Evolutionary conservation across 495 filamentous ascomycete species (phyloP).

Genomic region (Bathelium albidoporum): DNA sequence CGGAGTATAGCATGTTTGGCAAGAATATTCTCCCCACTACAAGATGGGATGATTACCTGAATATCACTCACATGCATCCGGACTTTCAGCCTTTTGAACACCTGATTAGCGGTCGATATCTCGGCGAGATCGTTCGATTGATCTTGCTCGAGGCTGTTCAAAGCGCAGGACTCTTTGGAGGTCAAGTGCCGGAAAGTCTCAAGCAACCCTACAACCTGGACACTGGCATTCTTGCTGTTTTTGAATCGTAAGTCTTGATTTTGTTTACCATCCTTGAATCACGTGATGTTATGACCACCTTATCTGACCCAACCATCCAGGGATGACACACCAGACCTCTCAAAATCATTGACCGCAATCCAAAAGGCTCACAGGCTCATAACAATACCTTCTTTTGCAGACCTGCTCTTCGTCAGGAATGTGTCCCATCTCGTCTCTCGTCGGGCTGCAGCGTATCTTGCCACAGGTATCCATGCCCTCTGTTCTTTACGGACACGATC

Average conservation of each 20-base stretch:
- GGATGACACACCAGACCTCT: slow-evolving; percentile 39
- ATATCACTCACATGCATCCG: slow-evolving; percentile 27
- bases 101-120: slow-evolving; percentile 42
- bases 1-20: slow-evolving; percentile 38
- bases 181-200: slow-evolving; percentile 44
- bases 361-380: slow-evolving; percentile 42
- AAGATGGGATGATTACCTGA: slow-evolving; percentile 35
- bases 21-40: slow-evolving; percentile 31
- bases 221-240: slow-evolving; percentile 48
- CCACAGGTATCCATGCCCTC: slow-evolving; percentile 55
- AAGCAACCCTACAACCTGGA: slow-evolving; percentile 47
- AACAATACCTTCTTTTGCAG: slow-evolving; percentile 36
- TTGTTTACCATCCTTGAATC: slow-evolving; percentile 33
- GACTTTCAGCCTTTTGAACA: slow-evolving; percentile 40
- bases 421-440: slow-evolving; percentile 45
- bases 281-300: slow-evolving; percentile 12
- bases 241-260: slow-evolving; percentile 44
- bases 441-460: slow-evolving; percentile 53
- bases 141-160: slow-evolving; percentile 46
- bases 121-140: slow-evolving; percentile 47
- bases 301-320: slow-evolving; percentile 25
- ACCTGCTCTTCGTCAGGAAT: slow-evolving; percentile 46
- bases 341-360: slow-evolving; percentile 38
- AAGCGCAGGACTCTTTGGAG: slow-evolving; percentile 44
- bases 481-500: slow-evolving; percentile 45